Evolutionary conservation across 768 basidiomycete species (phyloP).

Genomic region (Podaxis sp.): DNA sequence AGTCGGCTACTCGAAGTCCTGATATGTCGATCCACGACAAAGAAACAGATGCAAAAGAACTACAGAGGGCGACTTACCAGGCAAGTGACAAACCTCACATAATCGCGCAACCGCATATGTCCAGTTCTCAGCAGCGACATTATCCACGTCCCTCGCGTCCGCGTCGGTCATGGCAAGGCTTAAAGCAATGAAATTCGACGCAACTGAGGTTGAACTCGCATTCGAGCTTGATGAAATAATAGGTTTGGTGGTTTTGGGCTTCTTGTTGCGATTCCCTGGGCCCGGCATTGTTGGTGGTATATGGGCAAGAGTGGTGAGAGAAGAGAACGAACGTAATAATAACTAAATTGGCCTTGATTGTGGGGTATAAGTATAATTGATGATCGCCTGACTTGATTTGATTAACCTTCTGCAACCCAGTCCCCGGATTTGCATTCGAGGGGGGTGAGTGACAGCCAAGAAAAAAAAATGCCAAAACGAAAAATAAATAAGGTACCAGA

Average conservation of each 20-base stretch:
- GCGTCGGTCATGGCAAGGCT: not conserved
- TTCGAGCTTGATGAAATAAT: not conserved
- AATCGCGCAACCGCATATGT: not conserved
- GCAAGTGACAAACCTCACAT: not conserved
- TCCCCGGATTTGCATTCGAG: not conserved
- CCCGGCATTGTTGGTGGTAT: not conserved
- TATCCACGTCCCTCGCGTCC: not conserved
- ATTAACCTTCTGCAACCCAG: not conserved
- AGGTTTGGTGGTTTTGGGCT: not conserved
- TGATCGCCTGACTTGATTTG: not conserved
- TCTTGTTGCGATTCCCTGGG: not conserved
- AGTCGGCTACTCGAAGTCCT: not conserved
- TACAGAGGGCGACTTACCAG: not conserved
- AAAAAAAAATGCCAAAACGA: not conserved
- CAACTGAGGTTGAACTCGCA: not conserved
- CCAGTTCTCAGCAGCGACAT: not conserved
- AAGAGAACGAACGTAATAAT: not conserved
- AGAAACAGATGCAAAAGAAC: not conserved
- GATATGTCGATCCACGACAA: not conserved
- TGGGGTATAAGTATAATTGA: not conserved
- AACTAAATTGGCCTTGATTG: not conserved
- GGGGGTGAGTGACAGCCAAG: not conserved
- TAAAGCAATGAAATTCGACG: not conserved
- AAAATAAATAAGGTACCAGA: constrained; percentile 3
- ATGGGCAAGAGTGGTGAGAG: not conserved